These are phyloP conservation scores for Fallopia convolvulus DNA, from an alignment of 148 eudicot species.

Conservation along the genomic window DNA sequence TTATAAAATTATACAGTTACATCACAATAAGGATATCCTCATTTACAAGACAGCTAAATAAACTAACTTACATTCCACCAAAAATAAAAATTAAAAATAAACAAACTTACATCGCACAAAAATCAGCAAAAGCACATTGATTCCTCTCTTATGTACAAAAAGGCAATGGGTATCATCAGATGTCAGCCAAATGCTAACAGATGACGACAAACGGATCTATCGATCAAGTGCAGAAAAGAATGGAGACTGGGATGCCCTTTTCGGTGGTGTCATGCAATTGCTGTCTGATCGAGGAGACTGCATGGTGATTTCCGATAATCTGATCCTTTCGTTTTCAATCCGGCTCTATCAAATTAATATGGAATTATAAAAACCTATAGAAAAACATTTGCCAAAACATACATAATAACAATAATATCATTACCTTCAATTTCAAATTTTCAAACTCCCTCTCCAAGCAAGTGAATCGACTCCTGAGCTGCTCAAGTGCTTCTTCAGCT, in stretches of 20 bases:
- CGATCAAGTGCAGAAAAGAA: slow-evolving; percentile 63
- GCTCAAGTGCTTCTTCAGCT: slow-evolving; percentile 73
- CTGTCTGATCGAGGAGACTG: slow-evolving; percentile 43
- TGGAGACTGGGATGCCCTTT: slow-evolving; percentile 39
- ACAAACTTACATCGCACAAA: background rate
- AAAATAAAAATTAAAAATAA: too few species aligned
- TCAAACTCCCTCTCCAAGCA: slow-evolving; percentile 64
- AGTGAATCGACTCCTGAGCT: slow-evolving; percentile 31
- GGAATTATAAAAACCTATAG: background rate
- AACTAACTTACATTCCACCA: background rate
- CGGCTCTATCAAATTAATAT: slow-evolving; percentile 30
- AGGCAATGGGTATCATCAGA: background rate
- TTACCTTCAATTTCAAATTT: slow-evolving; percentile 56
- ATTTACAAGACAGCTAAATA: background rate
- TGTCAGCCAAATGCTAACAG: slow-evolving; percentile 11
- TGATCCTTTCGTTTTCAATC: slow-evolving; percentile 46
- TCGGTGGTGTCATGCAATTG: slow-evolving; percentile 32
- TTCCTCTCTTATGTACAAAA: background rate
- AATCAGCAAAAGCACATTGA: background rate
- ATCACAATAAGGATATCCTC: background rate
- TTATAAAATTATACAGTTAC: too few species aligned
- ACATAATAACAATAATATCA: background rate
- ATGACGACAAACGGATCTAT: slow-evolving; percentile 13
- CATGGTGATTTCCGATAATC: slow-evolving; percentile 54
- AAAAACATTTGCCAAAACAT: background rate